These are phyloP conservation scores for Ustilago bromivora DNA, from an alignment of 1,284 basidiomycete species.

Conservation along the genomic window DNA sequence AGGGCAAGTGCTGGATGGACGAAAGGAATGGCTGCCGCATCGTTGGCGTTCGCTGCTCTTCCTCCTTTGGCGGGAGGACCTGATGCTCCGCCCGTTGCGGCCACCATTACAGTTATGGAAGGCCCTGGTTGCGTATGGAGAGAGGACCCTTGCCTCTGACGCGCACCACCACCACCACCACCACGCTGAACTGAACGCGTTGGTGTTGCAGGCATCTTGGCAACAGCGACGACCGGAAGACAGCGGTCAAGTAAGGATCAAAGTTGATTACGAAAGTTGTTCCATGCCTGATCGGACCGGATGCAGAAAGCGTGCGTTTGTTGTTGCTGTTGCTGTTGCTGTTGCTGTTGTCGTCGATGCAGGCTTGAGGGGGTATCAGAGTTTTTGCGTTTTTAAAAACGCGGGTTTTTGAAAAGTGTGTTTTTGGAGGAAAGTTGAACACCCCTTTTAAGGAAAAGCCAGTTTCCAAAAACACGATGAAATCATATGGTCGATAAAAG, in stretches of 20 bases:
- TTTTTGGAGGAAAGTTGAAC: no score
- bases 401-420: no score
- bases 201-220: conserved; percentile 36
- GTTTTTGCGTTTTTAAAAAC: no score
- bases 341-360: not conserved
- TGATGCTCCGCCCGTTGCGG: conserved; percentile 10
- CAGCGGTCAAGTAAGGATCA: not conserved
- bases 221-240: conserved; percentile 5
- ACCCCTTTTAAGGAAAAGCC: no score
- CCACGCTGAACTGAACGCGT: conserved; percentile 35
- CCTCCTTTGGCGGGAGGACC: conserved; percentile 21
- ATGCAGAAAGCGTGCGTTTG: no score
- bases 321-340: not conserved
- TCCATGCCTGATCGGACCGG: not conserved
- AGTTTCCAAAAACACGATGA: no score
- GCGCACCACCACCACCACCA: conserved; percentile 19
- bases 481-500: no score
- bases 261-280: not conserved
- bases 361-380: no score
- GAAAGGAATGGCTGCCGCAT: conserved; percentile 34
- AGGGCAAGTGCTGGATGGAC: conserved; percentile 47
- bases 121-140: conserved; percentile 30
- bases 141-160: conserved; percentile 43
- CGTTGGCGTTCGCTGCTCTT: conserved; percentile 17
- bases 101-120: conserved; percentile 5